A percentile compares a stretch with the other conserved stretches of the same genome.
Conservation (phyloP, 2,329 filamentous ascomycete genomes). For the Coniochaeta pulveracea region DNA sequence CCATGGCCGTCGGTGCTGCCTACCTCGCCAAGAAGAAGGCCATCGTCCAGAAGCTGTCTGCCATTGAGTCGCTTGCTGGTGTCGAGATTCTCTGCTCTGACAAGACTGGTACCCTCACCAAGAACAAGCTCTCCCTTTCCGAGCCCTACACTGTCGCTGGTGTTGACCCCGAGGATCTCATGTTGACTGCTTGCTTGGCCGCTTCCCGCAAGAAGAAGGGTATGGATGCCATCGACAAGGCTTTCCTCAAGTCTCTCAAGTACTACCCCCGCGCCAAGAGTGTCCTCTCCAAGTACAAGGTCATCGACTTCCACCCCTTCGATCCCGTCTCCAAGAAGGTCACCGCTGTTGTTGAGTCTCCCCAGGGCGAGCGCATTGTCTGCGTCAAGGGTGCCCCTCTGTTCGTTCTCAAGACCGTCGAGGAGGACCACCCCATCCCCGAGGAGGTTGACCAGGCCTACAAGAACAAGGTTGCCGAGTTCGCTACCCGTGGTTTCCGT, state of each 20-base stretch:
- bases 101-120: constrained; percentile 88
- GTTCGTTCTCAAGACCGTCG: constrained; percentile 77
- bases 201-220: constrained; percentile 92
- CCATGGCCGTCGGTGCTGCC: constrained; percentile 86
- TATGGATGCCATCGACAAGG: constrained; percentile 91
- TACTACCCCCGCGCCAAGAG: constrained; percentile 75
- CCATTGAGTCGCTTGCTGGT: constrained; percentile 84
- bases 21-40: constrained; percentile 89
- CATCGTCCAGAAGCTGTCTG: constrained; percentile 85
- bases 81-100: constrained; percentile 91
- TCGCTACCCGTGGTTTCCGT: constrained; percentile 86
- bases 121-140: constrained; percentile 83
- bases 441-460: constrained; percentile 71
- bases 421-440: constrained; percentile 71
- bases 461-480: constrained; percentile 87
- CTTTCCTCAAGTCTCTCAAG: constrained; percentile 77
- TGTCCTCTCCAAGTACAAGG: constrained; percentile 73
- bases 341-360: constrained; percentile 70
- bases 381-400: constrained; percentile 89
- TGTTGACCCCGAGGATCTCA: constrained; percentile 77
- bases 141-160: constrained; percentile 77
- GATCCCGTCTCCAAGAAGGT: constrained; percentile 94
- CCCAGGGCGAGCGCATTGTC: constrained; percentile 71
- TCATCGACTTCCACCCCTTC: constrained; percentile 77
- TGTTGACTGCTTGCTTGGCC: constrained; percentile 83